These are phyloP conservation scores for Phalaenopsis aphrodite DNA, from an alignment of 106 monocot genomes.

Conservation along the genomic window DNA sequence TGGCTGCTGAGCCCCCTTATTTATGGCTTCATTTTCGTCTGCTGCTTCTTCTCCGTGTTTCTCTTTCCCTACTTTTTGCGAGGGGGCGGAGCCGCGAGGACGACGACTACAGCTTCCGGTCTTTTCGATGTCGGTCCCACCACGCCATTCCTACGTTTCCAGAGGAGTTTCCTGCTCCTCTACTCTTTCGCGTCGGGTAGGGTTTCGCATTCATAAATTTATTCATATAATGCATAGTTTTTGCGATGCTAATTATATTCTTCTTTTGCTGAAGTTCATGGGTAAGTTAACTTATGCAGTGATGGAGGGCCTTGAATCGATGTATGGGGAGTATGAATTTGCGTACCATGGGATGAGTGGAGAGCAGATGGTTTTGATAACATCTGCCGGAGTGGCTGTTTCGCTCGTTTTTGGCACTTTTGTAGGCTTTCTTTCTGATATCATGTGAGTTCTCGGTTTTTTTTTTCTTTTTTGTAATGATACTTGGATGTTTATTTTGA, in stretches of 20 bases:
- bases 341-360: conserved; percentile 36
- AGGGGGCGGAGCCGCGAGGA: conserved; percentile 1
- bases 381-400: conserved; percentile 37
- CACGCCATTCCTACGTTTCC: conserved; percentile 64
- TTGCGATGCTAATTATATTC: conserved; percentile 1
- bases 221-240: not conserved
- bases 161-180: conserved; percentile 61
- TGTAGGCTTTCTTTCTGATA: conserved; percentile 62
- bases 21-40: conserved; percentile 46
- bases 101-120: conserved; percentile 10
- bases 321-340: conserved; percentile 61
- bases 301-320: conserved; percentile 53
- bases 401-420: conserved; percentile 54
- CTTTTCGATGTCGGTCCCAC: conserved; percentile 38
- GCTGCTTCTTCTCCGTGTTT: conserved; percentile 55
- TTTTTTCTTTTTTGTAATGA: not conserved
- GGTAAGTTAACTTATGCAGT: conserved; percentile 18
- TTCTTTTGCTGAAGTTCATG: conserved; percentile 3
- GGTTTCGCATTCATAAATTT: not conserved
- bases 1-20: conserved; percentile 53
- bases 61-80: conserved; percentile 53
- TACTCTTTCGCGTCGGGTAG: conserved; percentile 75
- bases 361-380: conserved; percentile 48
- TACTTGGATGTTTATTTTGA: not conserved
- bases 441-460: conserved; percentile 38